A percentile compares a stretch with the other conserved stretches of the same genome.
phyloP scores from a whole-genome alignment of 2,329 filamentous ascomycete species.

The Penicillium sp. region DNA sequence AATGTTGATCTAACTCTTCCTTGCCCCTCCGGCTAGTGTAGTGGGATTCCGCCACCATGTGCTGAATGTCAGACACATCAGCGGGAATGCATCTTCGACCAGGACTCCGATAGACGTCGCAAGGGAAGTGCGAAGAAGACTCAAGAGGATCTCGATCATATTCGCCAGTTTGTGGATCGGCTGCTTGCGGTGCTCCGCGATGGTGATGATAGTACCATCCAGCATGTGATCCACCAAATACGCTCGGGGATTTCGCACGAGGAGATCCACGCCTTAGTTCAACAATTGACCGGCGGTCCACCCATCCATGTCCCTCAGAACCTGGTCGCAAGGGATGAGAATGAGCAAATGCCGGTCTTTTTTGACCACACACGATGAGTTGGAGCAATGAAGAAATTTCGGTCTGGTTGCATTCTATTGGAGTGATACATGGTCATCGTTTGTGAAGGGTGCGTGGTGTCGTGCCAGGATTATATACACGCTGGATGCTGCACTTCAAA shows the following conservation, averaged over 20 bases:
- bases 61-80: constrained; percentile 31
- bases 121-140: constrained; percentile 29
- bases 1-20: not conserved
- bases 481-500: not conserved
- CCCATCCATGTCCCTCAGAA: not conserved
- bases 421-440: too few relatives aligned
- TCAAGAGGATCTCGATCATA: constrained; percentile 28
- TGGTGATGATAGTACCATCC: constrained; percentile 16
- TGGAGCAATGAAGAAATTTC: too few relatives aligned
- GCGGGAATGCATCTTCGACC: constrained; percentile 33
- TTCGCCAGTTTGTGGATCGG: constrained; percentile 25
- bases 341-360: too few relatives aligned
- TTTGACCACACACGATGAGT: too few relatives aligned
- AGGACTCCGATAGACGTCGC: constrained; percentile 34
- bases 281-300: not conserved
- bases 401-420: too few relatives aligned
- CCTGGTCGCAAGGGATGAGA: too few relatives aligned
- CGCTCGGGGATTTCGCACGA: not conserved
- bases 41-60: constrained; percentile 24
- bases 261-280: constrained; percentile 2
- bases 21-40: constrained; percentile 23
- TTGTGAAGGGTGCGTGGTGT: too few relatives aligned
- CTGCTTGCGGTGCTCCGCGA: constrained; percentile 25
- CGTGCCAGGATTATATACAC: too few relatives aligned
- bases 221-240: constrained; percentile 12